These are phyloP conservation scores for Talaromyces atroroseus DNA, from an alignment of 2,329 filamentous ascomycete species.

Conservation along the genomic window DNA sequence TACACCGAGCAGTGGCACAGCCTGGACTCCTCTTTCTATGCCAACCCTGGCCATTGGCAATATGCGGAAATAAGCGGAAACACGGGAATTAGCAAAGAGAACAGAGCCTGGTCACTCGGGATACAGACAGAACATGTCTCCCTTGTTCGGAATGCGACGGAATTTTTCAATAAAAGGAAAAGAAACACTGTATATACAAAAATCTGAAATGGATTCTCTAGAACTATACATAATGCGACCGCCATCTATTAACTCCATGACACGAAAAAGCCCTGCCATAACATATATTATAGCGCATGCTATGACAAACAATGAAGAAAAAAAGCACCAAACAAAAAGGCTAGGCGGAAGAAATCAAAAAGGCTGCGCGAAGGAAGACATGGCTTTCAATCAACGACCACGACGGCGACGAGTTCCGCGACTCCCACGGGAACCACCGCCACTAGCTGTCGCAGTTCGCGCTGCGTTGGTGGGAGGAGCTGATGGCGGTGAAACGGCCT, in stretches of 20 bases:
- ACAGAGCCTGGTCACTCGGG: too few relatives aligned
- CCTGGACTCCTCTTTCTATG: neutral
- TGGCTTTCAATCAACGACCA: neutral
- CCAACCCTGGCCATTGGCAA: neutral
- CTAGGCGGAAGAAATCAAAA: neutral
- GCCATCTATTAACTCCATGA: conserved; percentile 6
- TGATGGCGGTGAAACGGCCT: conserved; percentile 24
- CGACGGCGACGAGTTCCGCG: conserved; percentile 9
- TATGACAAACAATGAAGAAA: conserved; percentile 3
- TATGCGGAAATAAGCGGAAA: too few relatives aligned
- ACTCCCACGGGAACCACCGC: neutral
- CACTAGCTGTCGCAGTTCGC: conserved; percentile 4
- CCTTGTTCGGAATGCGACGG: too few relatives aligned
- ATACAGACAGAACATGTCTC: neutral
- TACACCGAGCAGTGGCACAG: too few relatives aligned
- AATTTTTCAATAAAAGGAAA: neutral
- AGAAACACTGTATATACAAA: neutral
- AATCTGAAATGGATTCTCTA: neutral
- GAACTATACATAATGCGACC: neutral
- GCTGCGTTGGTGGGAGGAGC: neutral
- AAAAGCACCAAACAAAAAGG: conserved; percentile 3
- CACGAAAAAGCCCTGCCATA: conserved; percentile 8
- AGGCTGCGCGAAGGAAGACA: neutral
- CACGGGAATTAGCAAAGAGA: too few relatives aligned
- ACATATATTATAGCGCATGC: conserved; percentile 1